Evolutionary conservation across 1,284 basidiomycete genomes (phyloP), one percentile per base, ranked within the genome.

Genomic region (Coniophora puteana): DNA sequence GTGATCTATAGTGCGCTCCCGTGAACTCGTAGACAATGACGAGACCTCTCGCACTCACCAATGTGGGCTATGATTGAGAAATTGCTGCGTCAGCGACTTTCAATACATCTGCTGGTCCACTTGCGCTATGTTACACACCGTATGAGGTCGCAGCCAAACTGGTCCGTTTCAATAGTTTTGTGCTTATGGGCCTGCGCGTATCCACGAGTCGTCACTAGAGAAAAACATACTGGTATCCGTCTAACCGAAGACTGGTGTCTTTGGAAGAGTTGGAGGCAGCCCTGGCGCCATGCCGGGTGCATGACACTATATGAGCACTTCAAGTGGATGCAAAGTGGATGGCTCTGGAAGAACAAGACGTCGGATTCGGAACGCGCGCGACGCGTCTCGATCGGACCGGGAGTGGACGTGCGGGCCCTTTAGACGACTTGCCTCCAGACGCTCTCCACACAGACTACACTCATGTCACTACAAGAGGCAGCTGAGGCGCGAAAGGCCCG

Each of bases 11-110:
- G 28, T 53, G 36, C 58, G 51, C 3, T 26, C 16, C 28, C 14
- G 44, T 41, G 13, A 28, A 27, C 20, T n/a, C 3, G 23, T 6
- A 29, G 3, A 31, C 36, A 3, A 40, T 40, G 31, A 11, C n/a
- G n/a, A n/a, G n/a, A n/a, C n/a, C n/a, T n/a, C 29, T 14, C 22
- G 10, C 24, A 31, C 61, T 41, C 54, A 85, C 86, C 91, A 51
- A 94, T 94, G 60, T 95, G 92, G 1, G 92, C 93, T 54, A 96
- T 93, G 44, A 96, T 92, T 4, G 90, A 93, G 57, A 97, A 91
- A 62, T 96, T 96, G 38, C 90, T 92, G 50, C 4, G 13, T 27
- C 38, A 36, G 41, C 33, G 52, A 31, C 31, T n/a, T 11, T 36
- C 38, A 38, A 40, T 37, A 21, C 27, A 34, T 33, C 29, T 14